Base-by-base conservation (phyloP, 495 filamentous ascomycete species). In the Monascus purpureus region DNA sequence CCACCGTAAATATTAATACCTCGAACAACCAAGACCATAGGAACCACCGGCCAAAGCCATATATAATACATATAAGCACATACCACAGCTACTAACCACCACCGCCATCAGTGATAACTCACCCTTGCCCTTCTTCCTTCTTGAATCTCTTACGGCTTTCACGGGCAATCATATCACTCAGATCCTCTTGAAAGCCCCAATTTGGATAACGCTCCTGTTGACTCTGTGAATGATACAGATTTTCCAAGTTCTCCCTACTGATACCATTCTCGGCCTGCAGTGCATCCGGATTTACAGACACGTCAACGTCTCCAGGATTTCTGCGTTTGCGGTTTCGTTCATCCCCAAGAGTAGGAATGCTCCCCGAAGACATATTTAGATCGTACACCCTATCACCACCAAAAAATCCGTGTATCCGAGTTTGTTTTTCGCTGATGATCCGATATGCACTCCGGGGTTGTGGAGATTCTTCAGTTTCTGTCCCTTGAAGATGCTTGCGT, bases 131-230 rank as follows among this genome's bases (percentile, higher is more conserved):
- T 52, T 87, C 80, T 39, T 95, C 86, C 40, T 76, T 68, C 65
- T 83, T 86, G 49, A 82, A 65, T 53, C 85, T 66, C 62, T 95
- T 95, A 35, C 83, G 70, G 50, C 77, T 86, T 57, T 96, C 90
- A 40, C 79, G 76, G 19, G 84, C 86, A 65, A 96, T 94, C 88
- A 97, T 94, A 47, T 93, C 80, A 50, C 77, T 92, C 29, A 97
- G 56, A 52, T 94, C 90, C 46, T 96, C 90, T 52, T 93, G 82
- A 54, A 87, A 83, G 8, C 70, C 73, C 75, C 84, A 90, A 39
- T 77, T 67, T 0, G 55, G 51, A 11, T 77, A 70, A 17, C 73
- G 70, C 38, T 87, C 73, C 48, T 82, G 75, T 40, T 81, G 69
- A 47, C 74, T 70, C 38, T 80, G 67, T 8, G 72, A 70, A 38